phyloP scores from a whole-genome alignment of 2,329 filamentous ascomycete species.

The Alternaria brassicicola region DNA sequence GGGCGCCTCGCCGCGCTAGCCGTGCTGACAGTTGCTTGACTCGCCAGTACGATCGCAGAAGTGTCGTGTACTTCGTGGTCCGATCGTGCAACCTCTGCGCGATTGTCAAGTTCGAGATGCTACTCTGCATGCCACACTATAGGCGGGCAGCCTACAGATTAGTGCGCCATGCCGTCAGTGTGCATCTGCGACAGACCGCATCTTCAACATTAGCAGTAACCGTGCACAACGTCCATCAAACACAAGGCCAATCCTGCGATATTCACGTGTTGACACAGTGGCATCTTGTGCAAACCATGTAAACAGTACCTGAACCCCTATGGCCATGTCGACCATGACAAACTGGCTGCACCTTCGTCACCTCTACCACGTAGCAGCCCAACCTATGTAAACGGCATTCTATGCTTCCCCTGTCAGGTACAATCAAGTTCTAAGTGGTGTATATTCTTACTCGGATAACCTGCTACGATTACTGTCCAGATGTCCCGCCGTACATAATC shows the following conservation, averaged over 20 bases:
- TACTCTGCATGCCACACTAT: neutral
- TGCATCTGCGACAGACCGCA: neutral
- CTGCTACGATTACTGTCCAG: neutral
- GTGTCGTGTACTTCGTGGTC: neutral
- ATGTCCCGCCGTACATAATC: neutral
- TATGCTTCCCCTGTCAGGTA: neutral
- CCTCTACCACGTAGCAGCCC: neutral
- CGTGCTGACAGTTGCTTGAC: conserved; percentile 4
- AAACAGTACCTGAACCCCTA: neutral
- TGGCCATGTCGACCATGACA: neutral
- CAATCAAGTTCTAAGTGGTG: neutral
- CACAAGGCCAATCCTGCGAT: neutral
- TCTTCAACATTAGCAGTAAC: neutral
- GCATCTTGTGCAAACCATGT: neutral
- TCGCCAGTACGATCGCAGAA: neutral
- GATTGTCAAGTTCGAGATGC: neutral
- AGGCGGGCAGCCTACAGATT: neutral
- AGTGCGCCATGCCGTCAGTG: neutral
- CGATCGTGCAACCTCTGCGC: neutral
- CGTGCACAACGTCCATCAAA: neutral
- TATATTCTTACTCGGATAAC: neutral
- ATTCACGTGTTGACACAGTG: neutral
- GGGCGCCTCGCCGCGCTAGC: conserved; percentile 3
- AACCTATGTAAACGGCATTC: neutral
- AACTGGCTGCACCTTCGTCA: neutral